Evolutionary conservation across 257 asterid species (phyloP), one percentile per base, ranked within the genome.

Genomic region (Schizonepeta tenuifolia): DNA sequence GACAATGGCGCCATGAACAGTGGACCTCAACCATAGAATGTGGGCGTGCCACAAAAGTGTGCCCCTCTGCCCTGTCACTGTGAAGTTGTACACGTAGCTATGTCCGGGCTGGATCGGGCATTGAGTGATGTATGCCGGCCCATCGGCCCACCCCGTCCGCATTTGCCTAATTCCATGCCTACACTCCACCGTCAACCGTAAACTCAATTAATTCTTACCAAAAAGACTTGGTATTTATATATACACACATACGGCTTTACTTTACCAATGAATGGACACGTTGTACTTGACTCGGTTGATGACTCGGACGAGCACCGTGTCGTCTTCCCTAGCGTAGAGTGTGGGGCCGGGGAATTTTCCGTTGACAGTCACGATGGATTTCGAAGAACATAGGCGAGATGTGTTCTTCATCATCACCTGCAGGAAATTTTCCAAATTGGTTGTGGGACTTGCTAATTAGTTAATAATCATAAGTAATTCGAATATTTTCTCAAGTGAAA

Each of bases 71-170:
- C 97, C 99, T 0, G 95, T 91, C 38, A 91, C 41, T 12, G 97
- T 94, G 71, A 91, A 94, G 44, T 91, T 91, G 88, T 91, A 94
- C 41, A 89, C 76, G 9, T 77, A 91, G 74, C 77, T 88, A 13
- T 87, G 88, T 1, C 96, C 97, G 13, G 97, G 88, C 36, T 68
- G 93, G 58, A 94, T 89, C 0, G 99, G 99, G 70, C 99, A 94
- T 57, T 94, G 99, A 0, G 99, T 94, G 64, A 94, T 89, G 20
- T 93, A 93, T 0, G 97, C 98, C 0, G 98, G 98, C 17, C 98
- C 98, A 18, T 93, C 98, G 0, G 99, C 84, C 99, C 99, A 94
- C 6, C 99, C 99, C 2, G 90, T 91, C 57, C 92, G 78, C 11
- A 91, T 84, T 76, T 93, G 98, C 46, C 90, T 76, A 18, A 93